Base-by-base conservation (phyloP, 2,329 filamentous ascomycete genomes). In the Purpureocillium lavendulum region DNA sequence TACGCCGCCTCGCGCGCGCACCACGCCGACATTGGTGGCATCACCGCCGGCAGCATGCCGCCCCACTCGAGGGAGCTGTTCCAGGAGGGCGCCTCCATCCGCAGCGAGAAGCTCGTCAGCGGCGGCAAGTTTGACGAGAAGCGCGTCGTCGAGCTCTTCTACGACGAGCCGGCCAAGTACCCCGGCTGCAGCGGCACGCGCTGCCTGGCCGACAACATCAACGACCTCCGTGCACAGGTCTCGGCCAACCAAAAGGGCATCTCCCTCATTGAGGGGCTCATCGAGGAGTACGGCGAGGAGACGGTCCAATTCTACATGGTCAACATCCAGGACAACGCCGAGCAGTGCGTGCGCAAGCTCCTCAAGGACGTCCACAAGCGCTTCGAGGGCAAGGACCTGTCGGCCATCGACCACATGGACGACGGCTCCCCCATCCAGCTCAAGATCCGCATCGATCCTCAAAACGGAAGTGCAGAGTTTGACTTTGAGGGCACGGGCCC, bases 231-330 rank as follows among this genome's bases (percentile, higher is more conserved):
- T 58, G 87, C 87, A 0, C 87, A 94, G 56, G 82, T 92, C 11
- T 86, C 87, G 0, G 86, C 87, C 11, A 94, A 94, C 53, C 82
- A 87, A 50, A 88, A 88, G 50, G 87, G 87, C 8, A 90, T 90
- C 50, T 77, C 76, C 31, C 67, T 90, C 14, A 87, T 89, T 47
- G 74, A 71, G 33, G 70, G 73, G 0, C 65, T 90, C 2, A 87
- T 89, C 46, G 71, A 75, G 18, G 84, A 90, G 49, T 87, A 87
- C 49, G 77, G 80, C 7, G 75, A 84, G 33, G 67, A 77, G 6
- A 80, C 82, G 0, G 84, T 89, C 0, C 80, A 85, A 44, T 82
- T 82, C 54, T 61, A 62, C 46, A 63, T 68, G 65, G 46, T 51
- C 30, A 62, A 57, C 33, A 67, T 67, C 36, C 64, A 67, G 43